phyloP scores from a whole-genome alignment of 2,329 filamentous ascomycete genomes.

The Trichophyton mentagrophytes region DNA sequence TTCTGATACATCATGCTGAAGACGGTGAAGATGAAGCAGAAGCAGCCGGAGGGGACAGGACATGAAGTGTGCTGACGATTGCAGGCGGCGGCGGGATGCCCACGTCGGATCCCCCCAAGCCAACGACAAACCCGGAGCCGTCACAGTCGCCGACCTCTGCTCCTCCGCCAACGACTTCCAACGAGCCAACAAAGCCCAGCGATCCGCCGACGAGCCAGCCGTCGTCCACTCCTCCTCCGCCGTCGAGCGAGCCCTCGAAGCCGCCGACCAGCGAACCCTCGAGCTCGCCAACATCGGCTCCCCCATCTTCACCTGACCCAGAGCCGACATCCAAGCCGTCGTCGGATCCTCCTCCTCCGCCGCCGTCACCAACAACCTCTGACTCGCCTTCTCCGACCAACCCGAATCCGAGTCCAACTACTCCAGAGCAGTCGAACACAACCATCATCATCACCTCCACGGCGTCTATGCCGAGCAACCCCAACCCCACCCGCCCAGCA shows the following conservation, averaged over 20 bases:
- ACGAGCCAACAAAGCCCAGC: background rate
- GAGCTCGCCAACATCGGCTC: background rate
- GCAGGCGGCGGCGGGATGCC: background rate
- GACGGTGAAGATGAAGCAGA: background rate
- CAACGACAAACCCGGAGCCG: background rate
- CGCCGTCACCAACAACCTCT: constrained; percentile 8
- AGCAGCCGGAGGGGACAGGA: no score
- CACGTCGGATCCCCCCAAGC: background rate
- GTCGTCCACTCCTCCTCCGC: constrained; percentile 5
- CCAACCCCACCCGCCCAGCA: background rate
- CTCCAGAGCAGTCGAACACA: constrained; percentile 2
- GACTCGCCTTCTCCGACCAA: constrained; percentile 3
- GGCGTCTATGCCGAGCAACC: constrained; percentile 3
- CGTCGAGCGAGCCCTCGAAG: constrained; percentile 5
- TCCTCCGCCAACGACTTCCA: background rate
- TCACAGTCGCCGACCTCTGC: background rate
- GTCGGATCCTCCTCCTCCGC: background rate
- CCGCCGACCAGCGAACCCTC: background rate
- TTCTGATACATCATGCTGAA: background rate
- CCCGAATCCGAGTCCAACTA: background rate
- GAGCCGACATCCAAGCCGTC: constrained; percentile 2
- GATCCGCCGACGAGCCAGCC: background rate
- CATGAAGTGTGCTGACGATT: no score
- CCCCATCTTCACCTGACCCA: background rate
- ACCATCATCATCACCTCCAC: constrained; percentile 20